A percentile compares a stretch with the other conserved stretches of the same genome.
phyloP scores from a whole-genome alignment of 2,329 filamentous ascomycete species.

The Exserohilum rostratum region DNA sequence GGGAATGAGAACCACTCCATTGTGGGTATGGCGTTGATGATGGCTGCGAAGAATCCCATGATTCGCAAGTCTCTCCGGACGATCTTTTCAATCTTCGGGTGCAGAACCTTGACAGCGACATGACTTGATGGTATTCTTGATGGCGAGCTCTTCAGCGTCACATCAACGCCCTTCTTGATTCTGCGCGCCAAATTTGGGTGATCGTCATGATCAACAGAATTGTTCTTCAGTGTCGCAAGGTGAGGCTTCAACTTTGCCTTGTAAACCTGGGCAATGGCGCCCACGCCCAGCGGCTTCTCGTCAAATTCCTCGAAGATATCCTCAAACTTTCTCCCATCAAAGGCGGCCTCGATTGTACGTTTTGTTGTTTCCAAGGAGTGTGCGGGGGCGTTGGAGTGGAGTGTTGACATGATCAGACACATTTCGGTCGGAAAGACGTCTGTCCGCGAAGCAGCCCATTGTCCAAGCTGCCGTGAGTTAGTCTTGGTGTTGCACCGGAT shows the following conservation, averaged over 20 bases:
- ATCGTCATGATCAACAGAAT: constrained; percentile 59
- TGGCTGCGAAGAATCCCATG: constrained; percentile 86
- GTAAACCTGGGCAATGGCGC: constrained; percentile 97
- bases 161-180: constrained; percentile 81
- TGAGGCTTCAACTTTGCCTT: constrained; percentile 87
- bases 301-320: constrained; percentile 98
- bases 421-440: constrained; percentile 95
- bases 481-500: not conserved
- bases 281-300: constrained; percentile 85
- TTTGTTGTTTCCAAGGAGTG: constrained; percentile 84
- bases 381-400: constrained; percentile 93
- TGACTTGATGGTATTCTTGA: constrained; percentile 86
- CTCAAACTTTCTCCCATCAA: constrained; percentile 78
- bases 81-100: constrained; percentile 86
- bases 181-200: constrained; percentile 66
- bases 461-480: constrained; percentile 70
- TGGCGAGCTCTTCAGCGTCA: constrained; percentile 83
- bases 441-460: constrained; percentile 96
- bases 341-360: constrained; percentile 78
- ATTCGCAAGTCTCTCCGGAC: constrained; percentile 91
- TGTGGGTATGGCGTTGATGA: constrained; percentile 86
- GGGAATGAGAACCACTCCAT: constrained; percentile 97
- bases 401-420: constrained; percentile 89
- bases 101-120: constrained; percentile 94
- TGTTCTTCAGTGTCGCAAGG: constrained; percentile 68